Evolutionary conservation across 768 basidiomycete species (phyloP), one percentile per base, ranked within the genome.

Genomic region (Boletus barrowsii): DNA sequence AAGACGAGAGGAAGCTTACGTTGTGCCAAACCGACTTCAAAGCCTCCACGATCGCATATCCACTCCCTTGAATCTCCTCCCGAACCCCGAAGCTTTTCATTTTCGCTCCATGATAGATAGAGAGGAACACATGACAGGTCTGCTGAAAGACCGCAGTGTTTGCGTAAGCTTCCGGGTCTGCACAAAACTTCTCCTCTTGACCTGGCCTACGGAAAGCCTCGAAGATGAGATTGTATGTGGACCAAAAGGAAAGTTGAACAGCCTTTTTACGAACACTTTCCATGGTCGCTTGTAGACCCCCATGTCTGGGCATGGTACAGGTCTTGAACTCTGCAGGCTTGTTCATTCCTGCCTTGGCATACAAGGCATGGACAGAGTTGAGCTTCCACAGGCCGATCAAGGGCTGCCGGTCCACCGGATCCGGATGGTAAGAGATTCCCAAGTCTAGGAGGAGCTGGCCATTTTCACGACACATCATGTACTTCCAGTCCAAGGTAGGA

Each of bases 401-500:
- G 29, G 50, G 41, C 35, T 42, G 11, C 8, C 10, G 2, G 17
- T 51, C 54, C 1, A 55, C 26, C 0, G 41, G 45, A 45, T 42
- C 18, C 0, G 50, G 47, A 53, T 56, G 54, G 14, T 52, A 59
- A 3, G 51, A 58, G 11, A 59, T 47, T 0, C 58, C 55, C 33
- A 59, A 33, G 18, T 59, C 48, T 3, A 59, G 30, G 29, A 57
- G 20, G 1, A 59, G 36, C 37, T 59, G 47, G 4, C 55, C 55
- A 14, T 59, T 40, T 4, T 49, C 33, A 0, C 48, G 15, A 14
- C 3, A 8, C 44, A 53, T 54, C 59, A 57, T 60, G 10, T 54
- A 32, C 17, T 53, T 15, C 51, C 56, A 60, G 39, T 60, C 56
- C 51, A 60, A 50, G 17, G 52, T 47, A 9, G 55, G 56, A 42